A percentile compares a stretch with the other conserved stretches of the same genome.
phyloP scores from a whole-genome alignment of 2,329 filamentous ascomycete genomes.

The Fusarium coicis region DNA sequence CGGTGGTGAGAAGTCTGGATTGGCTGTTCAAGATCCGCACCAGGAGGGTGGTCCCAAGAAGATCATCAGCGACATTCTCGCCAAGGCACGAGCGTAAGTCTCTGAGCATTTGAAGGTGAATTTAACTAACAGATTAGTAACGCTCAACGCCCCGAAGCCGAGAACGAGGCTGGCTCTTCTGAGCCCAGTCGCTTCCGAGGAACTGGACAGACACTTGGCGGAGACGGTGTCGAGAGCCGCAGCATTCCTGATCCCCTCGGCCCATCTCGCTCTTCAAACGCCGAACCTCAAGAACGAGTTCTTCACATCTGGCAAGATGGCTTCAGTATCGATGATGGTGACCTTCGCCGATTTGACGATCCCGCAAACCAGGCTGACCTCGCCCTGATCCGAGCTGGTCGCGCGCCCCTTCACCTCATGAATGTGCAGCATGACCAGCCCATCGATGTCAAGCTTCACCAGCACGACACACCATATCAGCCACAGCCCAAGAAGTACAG shows the following conservation, averaged over 20 bases:
- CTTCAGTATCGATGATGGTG: conserved; percentile 86
- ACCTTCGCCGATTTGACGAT: conserved; percentile 81
- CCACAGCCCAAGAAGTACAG: conserved; percentile 79
- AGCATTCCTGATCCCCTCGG: conserved; percentile 70
- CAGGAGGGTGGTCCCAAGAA: conserved; percentile 62
- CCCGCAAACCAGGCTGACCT: conserved; percentile 78
- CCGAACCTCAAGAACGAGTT: conserved; percentile 70
- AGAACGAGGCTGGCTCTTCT: conserved; percentile 62
- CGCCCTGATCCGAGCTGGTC: conserved; percentile 79
- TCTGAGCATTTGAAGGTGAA: background rate
- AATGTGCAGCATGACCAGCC: conserved; percentile 79
- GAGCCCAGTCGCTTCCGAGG: conserved; percentile 71
- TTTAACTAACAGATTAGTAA: conserved; percentile 59
- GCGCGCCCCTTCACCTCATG: conserved; percentile 81
- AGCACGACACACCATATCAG: conserved; percentile 77
- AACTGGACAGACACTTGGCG: conserved; percentile 79
- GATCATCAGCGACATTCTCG: conserved; percentile 71
- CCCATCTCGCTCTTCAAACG: conserved; percentile 41
- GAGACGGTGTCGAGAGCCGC: conserved; percentile 78
- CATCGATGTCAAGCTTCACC: conserved; percentile 81
- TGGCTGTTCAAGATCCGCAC: conserved; percentile 73
- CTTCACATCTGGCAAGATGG: conserved; percentile 87
- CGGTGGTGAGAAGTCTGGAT: conserved; percentile 84
- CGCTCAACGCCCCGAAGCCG: conserved; percentile 64
- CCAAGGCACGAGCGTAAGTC: conserved; percentile 70